Conservation (phyloP, 2,329 filamentous ascomycete species). For the Acrocalymma vagum region DNA sequence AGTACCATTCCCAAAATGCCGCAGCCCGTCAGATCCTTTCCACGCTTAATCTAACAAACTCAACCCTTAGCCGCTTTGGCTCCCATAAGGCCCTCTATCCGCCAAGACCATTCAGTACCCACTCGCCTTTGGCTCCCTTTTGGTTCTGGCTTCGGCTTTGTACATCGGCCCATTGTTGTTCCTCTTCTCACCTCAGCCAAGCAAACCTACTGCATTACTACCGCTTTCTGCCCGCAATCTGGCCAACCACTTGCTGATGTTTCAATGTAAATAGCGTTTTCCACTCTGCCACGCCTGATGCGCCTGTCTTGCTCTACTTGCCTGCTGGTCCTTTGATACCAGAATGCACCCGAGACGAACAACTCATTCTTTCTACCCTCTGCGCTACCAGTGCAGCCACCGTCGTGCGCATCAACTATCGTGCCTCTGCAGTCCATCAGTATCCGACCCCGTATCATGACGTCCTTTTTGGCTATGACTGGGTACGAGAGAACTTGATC, state of each 20-base stretch:
- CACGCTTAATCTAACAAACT: too few species aligned
- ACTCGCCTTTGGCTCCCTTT: too few species aligned
- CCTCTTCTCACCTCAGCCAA: background rate
- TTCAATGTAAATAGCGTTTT: constrained; percentile 46
- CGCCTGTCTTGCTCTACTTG: constrained; percentile 52
- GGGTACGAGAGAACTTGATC: constrained; percentile 51
- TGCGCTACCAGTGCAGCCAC: constrained; percentile 47
- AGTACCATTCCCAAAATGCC: too few species aligned
- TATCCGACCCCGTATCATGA: constrained; percentile 59
- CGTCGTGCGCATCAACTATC: constrained; percentile 57
- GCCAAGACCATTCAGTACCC: too few species aligned
- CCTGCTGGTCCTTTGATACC: constrained; percentile 51
- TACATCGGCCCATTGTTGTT: background rate
- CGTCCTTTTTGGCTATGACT: constrained; percentile 57
- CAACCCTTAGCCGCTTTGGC: too few species aligned
- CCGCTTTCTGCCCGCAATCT: background rate
- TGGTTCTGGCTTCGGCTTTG: too few species aligned
- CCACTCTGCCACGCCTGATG: constrained; percentile 33
- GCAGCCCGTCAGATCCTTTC: background rate
- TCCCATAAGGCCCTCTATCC: too few species aligned
- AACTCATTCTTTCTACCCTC: constrained; percentile 43
- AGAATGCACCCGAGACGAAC: constrained; percentile 33
- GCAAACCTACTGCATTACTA: constrained; percentile 7
- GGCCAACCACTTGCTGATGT: constrained; percentile 13
- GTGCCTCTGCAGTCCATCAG: constrained; percentile 42